Evolutionary conservation across 768 basidiomycete genomes (phyloP), one percentile per base, ranked within the genome.

Genomic region (Kwoniella sp.): DNA sequence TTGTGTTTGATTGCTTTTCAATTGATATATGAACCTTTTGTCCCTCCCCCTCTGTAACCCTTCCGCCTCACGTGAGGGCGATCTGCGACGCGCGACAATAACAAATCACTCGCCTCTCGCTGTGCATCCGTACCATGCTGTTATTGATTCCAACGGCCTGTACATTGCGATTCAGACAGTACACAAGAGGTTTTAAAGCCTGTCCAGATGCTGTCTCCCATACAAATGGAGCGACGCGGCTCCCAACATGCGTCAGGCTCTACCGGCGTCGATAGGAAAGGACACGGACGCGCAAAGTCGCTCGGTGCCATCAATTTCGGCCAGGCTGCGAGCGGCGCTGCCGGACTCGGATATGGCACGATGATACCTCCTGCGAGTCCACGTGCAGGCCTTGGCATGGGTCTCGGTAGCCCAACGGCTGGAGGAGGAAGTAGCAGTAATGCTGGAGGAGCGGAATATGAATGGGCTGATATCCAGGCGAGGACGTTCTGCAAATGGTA

Each of bases 401-500:
- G 43, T 44, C 43, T 29, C 22, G 28, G 26, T 42, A 25, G 23
- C 23, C 26, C 43, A 29, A 27, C 23, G 37, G 19, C 37, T 3
- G 22, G 46, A 17, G 34, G 44, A 1, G 44, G 43, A 29, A 27
- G 38, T 27, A 34, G 26, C 20, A 45, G 31, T 17, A 26, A 9
- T 3, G 44, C 36, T 26, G 50, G 40, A 2, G 40, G 38, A 19
- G 31, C 22, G 14, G 52, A 54, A 22, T 47, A 46, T 42, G 49
- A 59, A 32, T 51, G 49, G 51, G 46, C 46, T 2, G 51, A 59
- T 52, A 50, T 59, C 19, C 57, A 59, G 46, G 57, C 57, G 23
- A 59, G 71, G 57, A 73, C 71, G 10, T 73, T 73, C 56, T 70
- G 67, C 36, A 70, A 62, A 65, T 73, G 71, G 71, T 73, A 28